A percentile compares a stretch with the other conserved stretches of the same genome.
phyloP scores from a whole-genome alignment of 805 yeast species.

The Ogataea zsoltii region DNA sequence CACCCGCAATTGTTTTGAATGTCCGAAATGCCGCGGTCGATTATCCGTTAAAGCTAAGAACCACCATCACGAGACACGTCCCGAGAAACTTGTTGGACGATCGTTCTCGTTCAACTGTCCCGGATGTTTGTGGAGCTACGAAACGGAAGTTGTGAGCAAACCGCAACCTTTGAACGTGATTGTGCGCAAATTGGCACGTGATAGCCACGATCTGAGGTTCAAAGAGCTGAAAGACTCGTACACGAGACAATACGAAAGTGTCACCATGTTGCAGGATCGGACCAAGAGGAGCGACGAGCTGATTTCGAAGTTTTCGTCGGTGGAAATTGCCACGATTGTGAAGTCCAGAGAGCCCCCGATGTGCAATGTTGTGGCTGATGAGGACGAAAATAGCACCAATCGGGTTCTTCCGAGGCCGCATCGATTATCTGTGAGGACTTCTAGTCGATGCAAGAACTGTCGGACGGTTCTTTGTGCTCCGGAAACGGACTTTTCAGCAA shows the following conservation, averaged over 20 bases:
- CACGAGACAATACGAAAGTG: conserved; percentile 22
- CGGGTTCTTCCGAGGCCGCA: conserved; percentile 22
- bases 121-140: conserved; percentile 37
- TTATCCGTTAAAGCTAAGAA: conserved; percentile 21
- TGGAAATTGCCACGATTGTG: conserved; percentile 24
- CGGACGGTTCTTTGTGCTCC: conserved; percentile 19
- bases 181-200: conserved; percentile 19
- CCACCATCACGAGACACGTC: conserved; percentile 8
- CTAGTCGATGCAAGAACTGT: conserved; percentile 26
- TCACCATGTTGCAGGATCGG: conserved; percentile 8
- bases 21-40: conserved; percentile 33
- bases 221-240: conserved; percentile 16
- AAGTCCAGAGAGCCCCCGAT: conserved; percentile 10
- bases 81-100: conserved; percentile 29
- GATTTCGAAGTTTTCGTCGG: conserved; percentile 17
- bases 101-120: conserved; percentile 41
- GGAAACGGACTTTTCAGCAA: conserved; percentile 22
- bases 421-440: conserved; percentile 16
- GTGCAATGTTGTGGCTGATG: neutral
- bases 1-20: conserved; percentile 34
- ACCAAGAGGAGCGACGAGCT: conserved; percentile 8
- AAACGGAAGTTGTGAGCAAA: conserved; percentile 38
- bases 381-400: neutral
- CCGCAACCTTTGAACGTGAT: conserved; percentile 42
- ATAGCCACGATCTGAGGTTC: conserved; percentile 14